Evolutionary conservation across 2,329 filamentous ascomycete species (phyloP), one percentile per base, ranked within the genome.

Genomic region (Pseudocercospora macadamiae): DNA sequence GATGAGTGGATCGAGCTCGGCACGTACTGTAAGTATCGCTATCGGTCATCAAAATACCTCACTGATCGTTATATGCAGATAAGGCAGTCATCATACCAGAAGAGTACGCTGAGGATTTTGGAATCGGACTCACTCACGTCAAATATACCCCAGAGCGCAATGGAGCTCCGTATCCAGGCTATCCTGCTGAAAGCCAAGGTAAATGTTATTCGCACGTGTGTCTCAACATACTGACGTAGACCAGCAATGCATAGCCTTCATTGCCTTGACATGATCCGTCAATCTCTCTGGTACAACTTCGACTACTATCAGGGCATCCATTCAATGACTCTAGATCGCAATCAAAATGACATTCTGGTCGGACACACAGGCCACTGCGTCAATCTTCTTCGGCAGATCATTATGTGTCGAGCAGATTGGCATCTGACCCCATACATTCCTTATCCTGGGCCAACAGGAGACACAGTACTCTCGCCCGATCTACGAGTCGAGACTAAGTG

Each of bases 331-430:
- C 5, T 39, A 18, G 36, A 39, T 9, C 19, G n/a, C 3, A 19
- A 18, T 19, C 36, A 39, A 18, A 39, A 39, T 18, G 36, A 32
- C 26, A 28, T 26, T 4, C 9, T 51, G 10, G 30, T 39, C 36
- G 36, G 36, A 1, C 36, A 39, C 5, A 53, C 16, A 30, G 51
- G 26, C 10, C 45, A 48, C 16, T 48, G 51, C 51, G 39, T 53
- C 23, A 34, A 53, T 25, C 37, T 53, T 30, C 18, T 53, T 3
- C n/a, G 51, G 21, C 51, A 53, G 39, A 30, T 36, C 36, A 34
- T 53, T 18, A 53, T 53, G 51, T 53, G 51, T 16, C 32, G 51
- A 39, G 51, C 28, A 42, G 51, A 53, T 21, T 39, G 36, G 36
- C 36, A 39, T 18, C 19, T 39, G 36, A 39, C 36, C n/a, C 36